A percentile compares a stretch with the other conserved stretches of the same genome.
Conservation (phyloP, 164 flowering plant species). For the Umbilicus rupestris region DNA sequence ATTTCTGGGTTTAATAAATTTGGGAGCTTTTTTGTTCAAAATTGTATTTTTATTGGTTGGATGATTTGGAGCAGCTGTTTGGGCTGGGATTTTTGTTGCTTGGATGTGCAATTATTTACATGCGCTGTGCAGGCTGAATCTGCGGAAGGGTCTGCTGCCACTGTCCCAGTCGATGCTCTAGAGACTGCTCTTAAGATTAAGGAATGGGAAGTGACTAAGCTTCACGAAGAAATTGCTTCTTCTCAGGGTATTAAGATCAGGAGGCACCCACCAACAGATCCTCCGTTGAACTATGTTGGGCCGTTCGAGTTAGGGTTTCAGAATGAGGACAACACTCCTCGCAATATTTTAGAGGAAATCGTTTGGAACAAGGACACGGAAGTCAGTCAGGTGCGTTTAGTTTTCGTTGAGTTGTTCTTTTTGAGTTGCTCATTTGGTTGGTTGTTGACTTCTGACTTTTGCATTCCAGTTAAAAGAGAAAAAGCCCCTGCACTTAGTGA, state of each 20-base stretch:
- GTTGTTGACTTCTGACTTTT: slow-evolving; percentile 8
- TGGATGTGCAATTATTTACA: not conserved
- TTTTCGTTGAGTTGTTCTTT: not conserved
- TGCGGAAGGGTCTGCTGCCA: slow-evolving; percentile 23
- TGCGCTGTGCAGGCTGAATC: slow-evolving; percentile 31
- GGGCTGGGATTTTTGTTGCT: not conserved
- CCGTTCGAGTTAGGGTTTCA: slow-evolving; percentile 75
- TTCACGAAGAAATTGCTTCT: slow-evolving; percentile 58
- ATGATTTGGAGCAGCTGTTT: not conserved
- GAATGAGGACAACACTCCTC: slow-evolving; percentile 81
- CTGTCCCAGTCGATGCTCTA: slow-evolving; percentile 21
- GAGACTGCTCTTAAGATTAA: slow-evolving; percentile 41
- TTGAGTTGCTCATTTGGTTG: not conserved
- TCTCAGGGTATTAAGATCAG: slow-evolving; percentile 77
- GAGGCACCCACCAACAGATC: slow-evolving; percentile 71
- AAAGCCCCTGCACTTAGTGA: slow-evolving; percentile 37
- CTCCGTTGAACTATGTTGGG: slow-evolving; percentile 79
- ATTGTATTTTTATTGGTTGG: no score
- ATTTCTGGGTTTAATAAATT: not conserved
- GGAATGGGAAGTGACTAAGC: slow-evolving; percentile 63
- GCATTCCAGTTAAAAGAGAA: slow-evolving; percentile 36
- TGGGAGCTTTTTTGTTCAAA: not conserved
- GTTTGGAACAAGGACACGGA: slow-evolving; percentile 82
- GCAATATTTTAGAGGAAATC: slow-evolving; percentile 91
- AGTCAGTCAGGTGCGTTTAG: slow-evolving; percentile 41